Base-by-base conservation (phyloP, 2,329 filamentous ascomycete genomes). In the Pyrenochaeta sp. region DNA sequence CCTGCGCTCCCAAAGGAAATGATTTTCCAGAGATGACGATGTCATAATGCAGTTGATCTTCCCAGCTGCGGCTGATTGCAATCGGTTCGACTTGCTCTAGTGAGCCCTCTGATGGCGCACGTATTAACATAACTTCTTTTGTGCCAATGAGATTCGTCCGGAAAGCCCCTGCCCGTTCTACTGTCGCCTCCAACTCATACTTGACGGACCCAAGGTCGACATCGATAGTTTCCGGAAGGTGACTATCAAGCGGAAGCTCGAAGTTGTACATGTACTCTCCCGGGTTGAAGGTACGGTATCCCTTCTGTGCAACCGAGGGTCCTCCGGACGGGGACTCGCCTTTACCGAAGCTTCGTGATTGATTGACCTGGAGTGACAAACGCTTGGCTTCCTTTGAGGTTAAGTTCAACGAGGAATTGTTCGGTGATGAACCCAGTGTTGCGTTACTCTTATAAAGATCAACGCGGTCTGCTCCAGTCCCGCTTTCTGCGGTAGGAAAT, bases 21-120 rank as follows among this genome's bases (percentile, higher is more conserved):
- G 91, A 95, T 78, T 96, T 96, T 41, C 92, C 92, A 1, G 91
- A 96, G 41, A 96, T 96, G 67, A 96, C 87, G 58, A 96, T 96
- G 62, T 96, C 92, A 73, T 96, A 96, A 63, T 95, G 90, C 21
- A 96, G 77, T 64, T 96, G 92, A 58, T 96, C 91, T 67, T 96
- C 92, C 92, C 92, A 96, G 51, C 90, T 91, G 14, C 92, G 81
- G 53, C 89, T 93, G 63, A 96, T 96, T 8, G 91, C 93, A 60
- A 96, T 96, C 3, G 92, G 92, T 66, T 96, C 92, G 18, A 91
- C 87, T 70, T 90, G 90, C 70, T 96, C 92, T 17, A 96, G 77
- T 0, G 91, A 96, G 31, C 91, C 83, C 71, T 96, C 90, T 35
- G 93, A 85, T 0, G 92, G 92, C 3, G 94, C 85, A 30, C 92